phyloP scores from a whole-genome alignment of 2,329 filamentous ascomycete species.

The Aspergillus sp. region DNA sequence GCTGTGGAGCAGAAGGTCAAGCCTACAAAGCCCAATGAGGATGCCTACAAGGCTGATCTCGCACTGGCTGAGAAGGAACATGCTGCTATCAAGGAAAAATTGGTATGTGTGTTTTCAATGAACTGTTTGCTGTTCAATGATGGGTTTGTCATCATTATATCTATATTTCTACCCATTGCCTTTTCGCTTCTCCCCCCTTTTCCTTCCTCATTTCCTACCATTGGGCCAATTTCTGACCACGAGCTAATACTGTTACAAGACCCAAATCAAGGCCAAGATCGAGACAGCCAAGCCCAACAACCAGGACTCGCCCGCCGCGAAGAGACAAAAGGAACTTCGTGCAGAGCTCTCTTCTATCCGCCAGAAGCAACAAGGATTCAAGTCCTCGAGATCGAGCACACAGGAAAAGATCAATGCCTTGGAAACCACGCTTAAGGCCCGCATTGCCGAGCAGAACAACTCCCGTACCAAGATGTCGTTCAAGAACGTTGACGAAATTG shows the following conservation, averaged over 20 bases:
- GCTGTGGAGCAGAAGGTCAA: constrained; percentile 46
- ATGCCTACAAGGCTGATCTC: constrained; percentile 72
- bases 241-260: constrained; percentile 55
- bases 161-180: no score
- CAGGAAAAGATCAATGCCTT: constrained; percentile 89
- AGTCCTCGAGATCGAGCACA: constrained; percentile 71
- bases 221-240: constrained; percentile 2
- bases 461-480: constrained; percentile 75
- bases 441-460: constrained; percentile 80
- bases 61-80: constrained; percentile 84
- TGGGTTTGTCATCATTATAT: no score
- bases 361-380: constrained; percentile 80
- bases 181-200: background rate
- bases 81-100: constrained; percentile 66
- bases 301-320: constrained; percentile 71
- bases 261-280: constrained; percentile 81
- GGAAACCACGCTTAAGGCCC: constrained; percentile 81
- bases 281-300: constrained; percentile 78
- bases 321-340: constrained; percentile 82
- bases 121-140: background rate
- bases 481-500: constrained; percentile 84
- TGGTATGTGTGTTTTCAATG: constrained; percentile 45
- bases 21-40: constrained; percentile 84
- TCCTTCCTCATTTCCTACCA: background rate
- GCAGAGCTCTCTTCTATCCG: constrained; percentile 78